A percentile compares a stretch with the other conserved stretches of the same genome.
These are phyloP conservation scores for Talaromyces sp. DNA, from an alignment of 2,329 filamentous ascomycete genomes.

Conservation along the genomic window DNA sequence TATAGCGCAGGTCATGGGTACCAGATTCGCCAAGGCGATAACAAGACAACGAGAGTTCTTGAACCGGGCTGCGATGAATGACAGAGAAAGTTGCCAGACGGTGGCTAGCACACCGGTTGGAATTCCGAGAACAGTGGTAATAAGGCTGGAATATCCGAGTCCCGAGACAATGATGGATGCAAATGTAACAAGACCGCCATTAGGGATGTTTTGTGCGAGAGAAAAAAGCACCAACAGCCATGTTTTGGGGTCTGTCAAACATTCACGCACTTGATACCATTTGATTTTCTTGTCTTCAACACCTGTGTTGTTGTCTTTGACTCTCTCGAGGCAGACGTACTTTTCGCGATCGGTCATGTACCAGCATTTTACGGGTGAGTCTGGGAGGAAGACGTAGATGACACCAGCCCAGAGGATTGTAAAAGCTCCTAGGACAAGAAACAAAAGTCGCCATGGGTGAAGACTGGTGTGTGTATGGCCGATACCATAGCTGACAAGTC, in stretches of 20 bases:
- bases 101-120: conserved; percentile 29
- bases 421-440: conserved; percentile 23
- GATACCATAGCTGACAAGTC: conserved; percentile 33
- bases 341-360: conserved; percentile 23
- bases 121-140: conserved; percentile 27
- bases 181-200: conserved; percentile 30
- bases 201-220: conserved; percentile 27
- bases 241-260: conserved; percentile 33
- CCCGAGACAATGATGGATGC: conserved; percentile 27
- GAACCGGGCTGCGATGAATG: conserved; percentile 19
- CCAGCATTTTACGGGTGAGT: conserved; percentile 22
- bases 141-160: conserved; percentile 24
- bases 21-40: conserved; percentile 26
- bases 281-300: conserved; percentile 44
- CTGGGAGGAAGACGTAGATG: conserved; percentile 22
- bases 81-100: conserved; percentile 24
- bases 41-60: conserved; percentile 24
- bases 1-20: conserved; percentile 28
- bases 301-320: conserved; percentile 25
- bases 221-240: conserved; percentile 24
- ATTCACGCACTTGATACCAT: conserved; percentile 40
- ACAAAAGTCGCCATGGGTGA: conserved; percentile 22
- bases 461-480: conserved; percentile 30
- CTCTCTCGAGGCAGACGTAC: conserved; percentile 24
- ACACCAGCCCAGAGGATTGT: conserved; percentile 22